A percentile compares a stretch with the other conserved stretches of the same genome.
Conservation (phyloP, 2,329 filamentous ascomycete species). For the Kalaharituber pfeilii region DNA sequence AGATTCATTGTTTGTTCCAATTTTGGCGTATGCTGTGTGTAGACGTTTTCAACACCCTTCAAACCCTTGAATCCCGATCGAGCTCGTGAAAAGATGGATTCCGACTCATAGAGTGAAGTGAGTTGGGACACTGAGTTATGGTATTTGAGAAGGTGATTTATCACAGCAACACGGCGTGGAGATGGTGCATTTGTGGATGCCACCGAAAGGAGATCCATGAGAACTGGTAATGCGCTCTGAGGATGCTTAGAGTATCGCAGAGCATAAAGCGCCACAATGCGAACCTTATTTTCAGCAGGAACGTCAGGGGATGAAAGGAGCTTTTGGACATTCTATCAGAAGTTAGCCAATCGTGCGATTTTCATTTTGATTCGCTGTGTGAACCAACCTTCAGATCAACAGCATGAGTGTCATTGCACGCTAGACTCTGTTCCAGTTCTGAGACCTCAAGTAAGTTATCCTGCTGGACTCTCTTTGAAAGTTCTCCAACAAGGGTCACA, state of each 20-base stretch:
- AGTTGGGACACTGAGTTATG: conserved; percentile 58
- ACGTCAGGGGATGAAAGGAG: conserved; percentile 62
- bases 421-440: conserved; percentile 89
- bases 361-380: conserved; percentile 19
- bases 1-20: conserved; percentile 79
- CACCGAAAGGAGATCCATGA: conserved; percentile 75
- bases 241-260: conserved; percentile 78
- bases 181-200: background rate
- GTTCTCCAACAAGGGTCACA: conserved; percentile 83
- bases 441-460: conserved; percentile 89
- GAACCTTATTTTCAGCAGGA: conserved; percentile 65
- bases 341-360: conserved; percentile 8
- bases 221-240: conserved; percentile 63
- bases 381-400: conserved; percentile 63
- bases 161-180: conserved; percentile 23
- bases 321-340: conserved; percentile 54
- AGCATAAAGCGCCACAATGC: conserved; percentile 84
- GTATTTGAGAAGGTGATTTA: conserved; percentile 68
- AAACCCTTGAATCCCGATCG: conserved; percentile 80
- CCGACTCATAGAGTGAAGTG: conserved; percentile 76
- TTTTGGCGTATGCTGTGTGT: conserved; percentile 87
- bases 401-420: conserved; percentile 89
- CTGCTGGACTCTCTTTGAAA: conserved; percentile 70
- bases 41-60: conserved; percentile 96
- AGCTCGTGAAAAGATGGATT: conserved; percentile 78